These are phyloP conservation scores for Vaccinium vitisidaea DNA, from an alignment of 148 eudicot genomes.

Conservation along the genomic window DNA sequence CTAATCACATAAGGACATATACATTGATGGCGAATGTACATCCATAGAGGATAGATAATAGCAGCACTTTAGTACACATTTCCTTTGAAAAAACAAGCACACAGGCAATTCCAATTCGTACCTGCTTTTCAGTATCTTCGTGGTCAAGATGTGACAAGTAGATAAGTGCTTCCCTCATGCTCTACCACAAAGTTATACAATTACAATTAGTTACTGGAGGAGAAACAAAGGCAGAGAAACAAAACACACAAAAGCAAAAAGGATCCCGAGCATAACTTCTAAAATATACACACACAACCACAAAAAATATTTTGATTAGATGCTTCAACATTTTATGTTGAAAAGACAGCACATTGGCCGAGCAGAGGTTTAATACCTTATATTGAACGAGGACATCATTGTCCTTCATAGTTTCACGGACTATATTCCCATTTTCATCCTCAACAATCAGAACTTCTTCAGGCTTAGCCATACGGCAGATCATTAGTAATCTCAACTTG, in stretches of 20 bases:
- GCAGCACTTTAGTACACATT: background rate
- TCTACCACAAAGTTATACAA: slow-evolving; percentile 47
- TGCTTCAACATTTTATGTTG: background rate
- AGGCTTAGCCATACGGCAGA: slow-evolving; percentile 98
- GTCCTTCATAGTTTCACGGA: slow-evolving; percentile 99
- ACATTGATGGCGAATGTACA: background rate
- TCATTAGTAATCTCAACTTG: slow-evolving; percentile 86
- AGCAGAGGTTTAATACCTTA: slow-evolving; percentile 53
- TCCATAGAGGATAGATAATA: background rate
- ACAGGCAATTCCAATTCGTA: slow-evolving; percentile 21
- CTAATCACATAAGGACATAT: background rate
- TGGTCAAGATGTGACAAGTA: slow-evolving; percentile 96
- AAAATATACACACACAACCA: background rate
- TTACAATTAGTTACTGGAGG: background rate
- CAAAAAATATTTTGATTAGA: background rate
- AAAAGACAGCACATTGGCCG: slow-evolving; percentile 2
- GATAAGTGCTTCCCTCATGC: slow-evolving; percentile 94
- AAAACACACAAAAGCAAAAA: background rate
- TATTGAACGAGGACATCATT: slow-evolving; percentile 98
- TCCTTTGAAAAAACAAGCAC: background rate
- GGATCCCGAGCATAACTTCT: background rate
- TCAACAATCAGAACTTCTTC: slow-evolving; percentile 99
- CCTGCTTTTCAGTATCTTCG: slow-evolving; percentile 99
- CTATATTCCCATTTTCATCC: slow-evolving; percentile 99
- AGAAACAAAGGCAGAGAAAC: slow-evolving; percentile 2